Evolutionary conservation across 192 early-diverging fungal genomes (phyloP), one percentile per base, ranked within the genome.

Genomic region (Pilobolus umbonatus): DNA sequence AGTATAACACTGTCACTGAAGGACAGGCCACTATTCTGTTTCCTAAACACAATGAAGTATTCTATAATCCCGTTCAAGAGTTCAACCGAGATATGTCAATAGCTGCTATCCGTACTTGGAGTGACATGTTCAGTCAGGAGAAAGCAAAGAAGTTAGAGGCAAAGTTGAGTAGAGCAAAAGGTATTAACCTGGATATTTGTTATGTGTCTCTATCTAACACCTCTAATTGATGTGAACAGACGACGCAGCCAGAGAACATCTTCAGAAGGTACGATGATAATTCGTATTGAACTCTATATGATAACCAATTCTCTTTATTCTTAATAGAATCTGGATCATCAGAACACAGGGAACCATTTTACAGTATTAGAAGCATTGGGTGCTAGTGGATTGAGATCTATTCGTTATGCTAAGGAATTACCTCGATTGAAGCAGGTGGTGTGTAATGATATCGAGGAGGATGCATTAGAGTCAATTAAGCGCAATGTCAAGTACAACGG

Each of bases 71-170:
- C 3, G 92, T 98, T 39, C 95, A 98, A 75, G 80, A 96, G 67
- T 97, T 97, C 78, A 96, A 98, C 75, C 80, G 95, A 17, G 96
- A 98, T 74, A 91, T 94, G 88, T 97, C 93, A 6, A 89, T 97
- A 45, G 95, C 97, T 8, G 93, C 91, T 19, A 98, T 99, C 66
- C 89, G 83, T 55, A 87, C 87, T 0, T 99, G 94, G 95, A 84
- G 82, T 62, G 82, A 92, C 48, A 81, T 93, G 30, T 79, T 71
- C 57, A 78, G 74, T 17, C 77, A 89, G 57, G 88, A 84, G 47
- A 78, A 86, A 51, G 60, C 60, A n/a, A 73, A 74, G 34, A 77
- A 73, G 38, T 68, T 64, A 21, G 75, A 77, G 36, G 82, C 84
- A 62, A 86, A 85, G 31, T 54, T 64, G 47, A 59, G 26, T 10